A percentile compares a stretch with the other conserved stretches of the same genome.
Conservation (phyloP, 441 rosid species). For the Croton laevigatus region DNA sequence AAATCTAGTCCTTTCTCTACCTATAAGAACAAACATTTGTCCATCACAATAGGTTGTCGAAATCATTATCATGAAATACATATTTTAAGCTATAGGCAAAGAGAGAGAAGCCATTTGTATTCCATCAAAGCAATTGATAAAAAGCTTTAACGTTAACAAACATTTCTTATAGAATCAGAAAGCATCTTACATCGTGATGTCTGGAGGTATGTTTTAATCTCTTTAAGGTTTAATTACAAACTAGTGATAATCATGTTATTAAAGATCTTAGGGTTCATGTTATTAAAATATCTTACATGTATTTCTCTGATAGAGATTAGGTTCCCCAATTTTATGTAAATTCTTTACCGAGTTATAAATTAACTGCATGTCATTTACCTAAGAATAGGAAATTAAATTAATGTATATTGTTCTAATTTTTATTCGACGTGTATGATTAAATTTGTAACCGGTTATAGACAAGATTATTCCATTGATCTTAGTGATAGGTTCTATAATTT, state of each 20-base stretch:
- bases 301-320: background rate
- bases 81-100: background rate
- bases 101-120: too few species aligned
- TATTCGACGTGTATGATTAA: background rate
- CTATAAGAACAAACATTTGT: background rate
- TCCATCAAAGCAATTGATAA: too few species aligned
- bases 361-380: background rate
- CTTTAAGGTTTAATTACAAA: background rate
- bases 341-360: background rate
- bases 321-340: background rate
- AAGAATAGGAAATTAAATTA: background rate
- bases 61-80: background rate
- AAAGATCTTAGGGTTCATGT: too few species aligned
- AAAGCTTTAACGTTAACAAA: background rate
- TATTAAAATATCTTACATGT: too few species aligned
- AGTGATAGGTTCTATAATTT: background rate
- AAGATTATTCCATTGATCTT: background rate
- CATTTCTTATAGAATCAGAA: background rate
- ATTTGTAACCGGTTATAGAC: background rate
- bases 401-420: background rate
- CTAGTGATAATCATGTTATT: too few species aligned
- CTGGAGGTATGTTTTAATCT: background rate
- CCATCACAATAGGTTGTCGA: background rate
- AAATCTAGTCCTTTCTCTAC: background rate
- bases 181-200: background rate